Percentiles rank a stretch among this genome's conserved stretches.
Conservation (phyloP, 2,329 filamentous ascomycete genomes). For the Helicocarpus griseus region DNA sequence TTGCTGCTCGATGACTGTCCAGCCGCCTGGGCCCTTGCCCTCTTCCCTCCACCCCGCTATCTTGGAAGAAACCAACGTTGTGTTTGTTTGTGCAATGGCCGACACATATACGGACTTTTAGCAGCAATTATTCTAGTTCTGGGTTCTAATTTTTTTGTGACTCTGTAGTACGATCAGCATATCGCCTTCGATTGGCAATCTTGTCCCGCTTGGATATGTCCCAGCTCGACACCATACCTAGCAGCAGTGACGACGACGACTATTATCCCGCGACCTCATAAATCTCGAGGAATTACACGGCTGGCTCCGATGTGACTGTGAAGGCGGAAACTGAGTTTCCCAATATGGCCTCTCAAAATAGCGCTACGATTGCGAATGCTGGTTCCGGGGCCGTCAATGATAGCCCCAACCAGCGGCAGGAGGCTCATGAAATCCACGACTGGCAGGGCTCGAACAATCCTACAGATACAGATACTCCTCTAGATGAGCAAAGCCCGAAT, state of each 20-base stretch:
- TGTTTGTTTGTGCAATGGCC: no score
- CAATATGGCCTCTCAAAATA: conserved; percentile 1
- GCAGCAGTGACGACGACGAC: conserved; percentile 12
- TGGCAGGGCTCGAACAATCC: background rate
- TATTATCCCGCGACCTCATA: background rate
- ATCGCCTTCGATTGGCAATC: background rate
- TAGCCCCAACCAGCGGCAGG: background rate
- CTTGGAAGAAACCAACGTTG: no score
- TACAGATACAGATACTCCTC: background rate
- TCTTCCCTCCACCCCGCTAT: background rate
- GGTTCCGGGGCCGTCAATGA: background rate
- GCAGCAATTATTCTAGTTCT: no score
- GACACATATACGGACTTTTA: no score
- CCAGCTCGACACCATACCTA: conserved; percentile 6
- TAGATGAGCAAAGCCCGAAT: conserved; percentile 8
- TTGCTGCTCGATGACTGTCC: background rate
- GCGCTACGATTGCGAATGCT: background rate
- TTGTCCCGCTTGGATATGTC: conserved; percentile 9
- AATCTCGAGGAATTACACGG: background rate
- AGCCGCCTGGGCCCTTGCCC: no score
- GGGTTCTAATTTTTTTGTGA: background rate
- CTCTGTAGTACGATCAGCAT: background rate
- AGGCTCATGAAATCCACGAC: background rate
- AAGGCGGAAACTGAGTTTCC: background rate
- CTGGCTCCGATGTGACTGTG: conserved; percentile 10